Evolutionary conservation across 2,329 filamentous ascomycete species (phyloP), one percentile per base, ranked within the genome.

Genomic region (Paecilomyces formosus): DNA sequence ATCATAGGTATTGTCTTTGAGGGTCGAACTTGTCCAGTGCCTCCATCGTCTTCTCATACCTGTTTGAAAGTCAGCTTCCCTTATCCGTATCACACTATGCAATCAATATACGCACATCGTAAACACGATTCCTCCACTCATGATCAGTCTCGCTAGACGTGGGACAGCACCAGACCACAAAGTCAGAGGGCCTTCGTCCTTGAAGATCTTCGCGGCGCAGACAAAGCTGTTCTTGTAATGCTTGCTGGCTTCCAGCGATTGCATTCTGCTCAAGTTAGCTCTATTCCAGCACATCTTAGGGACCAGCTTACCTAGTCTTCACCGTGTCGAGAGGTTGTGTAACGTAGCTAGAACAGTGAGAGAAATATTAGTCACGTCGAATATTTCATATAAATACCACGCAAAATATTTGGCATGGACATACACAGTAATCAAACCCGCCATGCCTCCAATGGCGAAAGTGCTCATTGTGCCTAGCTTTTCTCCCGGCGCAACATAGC

Each of bases 51-150:
- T 97, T 97, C 79, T 97, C 93, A 73, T 97, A 94, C 87, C 74
- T 72, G 58, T 62, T 57, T 28, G 56, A 59, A 13, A 53, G 61
- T 64, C 57, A 66, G 57, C 45, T 59, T 45, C 49, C 45, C 35
- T 51, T 35, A 54, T 35, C 12, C 22, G 45, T 30, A 56, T 26
- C 28, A n/a, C n/a, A 11, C 9, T 45, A 45, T 45, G 9, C 52
- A n/a, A 45, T 18, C 45, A n/a, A 50, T 53, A 33, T 53, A 76
- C 81, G 69, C 75, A 88, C 85, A 97, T 95, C 22, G 94, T 95
- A 71, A 99, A 99, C 49, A 99, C 94, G 69, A 99, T 96, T 18
- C 94, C 94, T 58, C 94, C 94, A 69, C 92, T 97, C 74, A 97
- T 75, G 50, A 97, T 89, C 65, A 99, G 74, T 58, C 94, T 82